A percentile compares a stretch with the other conserved stretches of the same genome.
Conservation (phyloP, 2,329 filamentous ascomycete species). For the Beauveria medogensis region DNA sequence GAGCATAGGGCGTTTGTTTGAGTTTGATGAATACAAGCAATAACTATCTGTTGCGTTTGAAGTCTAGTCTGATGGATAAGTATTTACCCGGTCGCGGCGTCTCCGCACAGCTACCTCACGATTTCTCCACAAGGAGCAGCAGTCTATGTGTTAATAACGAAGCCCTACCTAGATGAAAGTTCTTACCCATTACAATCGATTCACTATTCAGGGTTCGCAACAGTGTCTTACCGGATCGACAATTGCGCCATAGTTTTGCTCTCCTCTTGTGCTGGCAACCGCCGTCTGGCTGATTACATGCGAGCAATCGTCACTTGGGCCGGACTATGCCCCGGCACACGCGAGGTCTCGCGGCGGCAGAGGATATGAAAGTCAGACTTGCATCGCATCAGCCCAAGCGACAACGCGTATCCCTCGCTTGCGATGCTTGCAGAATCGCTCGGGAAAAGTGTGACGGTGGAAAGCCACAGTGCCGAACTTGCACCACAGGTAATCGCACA, state of each 20-base stretch:
- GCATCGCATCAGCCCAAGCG: slow-evolving; percentile 38
- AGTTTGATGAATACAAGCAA: no score
- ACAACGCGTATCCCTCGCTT: slow-evolving; percentile 59
- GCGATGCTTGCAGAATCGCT: slow-evolving; percentile 58
- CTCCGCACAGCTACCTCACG: background rate
- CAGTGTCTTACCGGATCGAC: background rate
- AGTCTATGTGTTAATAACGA: background rate
- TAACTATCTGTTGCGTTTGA: no score
- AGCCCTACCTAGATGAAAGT: background rate
- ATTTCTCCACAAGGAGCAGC: slow-evolving; percentile 1
- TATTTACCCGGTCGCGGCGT: slow-evolving; percentile 15
- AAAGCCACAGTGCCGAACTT: slow-evolving; percentile 59
- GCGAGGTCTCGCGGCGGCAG: slow-evolving; percentile 19
- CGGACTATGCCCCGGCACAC: slow-evolving; percentile 32
- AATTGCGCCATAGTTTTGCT: no score
- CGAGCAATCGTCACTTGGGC: background rate
- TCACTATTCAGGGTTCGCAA: background rate
- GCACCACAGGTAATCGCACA: slow-evolving; percentile 50
- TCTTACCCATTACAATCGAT: background rate
- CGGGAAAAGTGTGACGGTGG: slow-evolving; percentile 67
- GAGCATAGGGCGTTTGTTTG: background rate
- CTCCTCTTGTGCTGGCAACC: background rate
- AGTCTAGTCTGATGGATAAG: slow-evolving; percentile 12
- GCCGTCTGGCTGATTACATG: background rate
- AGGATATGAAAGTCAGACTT: slow-evolving; percentile 18